Base-by-base conservation (phyloP, 768 basidiomycete species). In the Phlebiopsis flavidoalba region DNA sequence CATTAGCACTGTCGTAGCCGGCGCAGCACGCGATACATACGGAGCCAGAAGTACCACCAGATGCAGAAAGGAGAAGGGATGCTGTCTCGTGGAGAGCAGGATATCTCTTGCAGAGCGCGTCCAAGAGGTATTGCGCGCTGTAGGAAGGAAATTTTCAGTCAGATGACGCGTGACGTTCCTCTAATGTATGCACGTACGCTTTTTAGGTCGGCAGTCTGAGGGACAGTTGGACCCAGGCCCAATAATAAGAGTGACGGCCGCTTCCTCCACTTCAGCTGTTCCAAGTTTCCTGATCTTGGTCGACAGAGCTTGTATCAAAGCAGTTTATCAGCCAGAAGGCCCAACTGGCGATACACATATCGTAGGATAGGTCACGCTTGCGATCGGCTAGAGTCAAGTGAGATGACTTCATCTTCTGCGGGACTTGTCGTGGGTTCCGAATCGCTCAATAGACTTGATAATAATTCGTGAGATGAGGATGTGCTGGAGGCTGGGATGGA, bases 331-430 rank as follows among this genome's bases (percentile, higher is more conserved):
- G 75, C 90, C 91, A 93, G 21, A 77, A 73, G 4, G 74, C 81
- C 91, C 91, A 93, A 56, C 83, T 81, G 11, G 87, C 85, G 10
- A 91, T 74, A 64, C 85, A 88, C 58, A 77, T 72, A 48, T 80
- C 76, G 66, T 85, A 85, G 1, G 83, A 77, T 7, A 70, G 56
- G 67, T 82, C 81, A 33, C 46, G 62, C 40, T 67, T 67, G 21
- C 49, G 60, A 10, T 47, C 64, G n/a, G 11, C 71, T 65, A 8
- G 64, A 63, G 53, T 37, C 62, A 54, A 64, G 58, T 8, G 46
- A 7, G 31, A 65, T 49, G 8, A 48, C 48, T 26, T 67, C 68
- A n/a, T 45, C 40, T n/a, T 55, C 53, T 21, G 59, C 45, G 2
- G 15, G 37, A 19, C 57, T 50, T 26, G n/a, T 48, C n/a, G 35